Percentiles rank a stretch among this genome's conserved stretches.
Conservation (phyloP, 2,329 filamentous ascomycete genomes). For the Hysterium pulicare region DNA sequence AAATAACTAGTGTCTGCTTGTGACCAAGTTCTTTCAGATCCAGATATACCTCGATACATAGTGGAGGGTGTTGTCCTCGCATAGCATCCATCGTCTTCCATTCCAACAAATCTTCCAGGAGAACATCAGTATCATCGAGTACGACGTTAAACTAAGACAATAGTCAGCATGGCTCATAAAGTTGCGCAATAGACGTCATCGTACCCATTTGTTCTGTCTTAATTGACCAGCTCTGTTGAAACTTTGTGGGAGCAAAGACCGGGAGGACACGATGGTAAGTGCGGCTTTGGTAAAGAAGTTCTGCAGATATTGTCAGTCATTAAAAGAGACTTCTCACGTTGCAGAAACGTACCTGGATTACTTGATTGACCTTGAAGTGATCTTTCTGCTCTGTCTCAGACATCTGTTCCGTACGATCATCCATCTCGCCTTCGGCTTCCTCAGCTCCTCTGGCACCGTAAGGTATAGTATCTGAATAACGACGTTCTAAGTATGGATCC, state of each 20-base stretch:
- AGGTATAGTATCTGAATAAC: conserved; percentile 50
- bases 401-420: conserved; percentile 26
- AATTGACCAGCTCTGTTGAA: conserved; percentile 58
- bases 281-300: conserved; percentile 91
- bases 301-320: conserved; percentile 45
- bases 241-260: conserved; percentile 64
- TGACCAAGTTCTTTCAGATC: conserved; percentile 75
- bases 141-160: conserved; percentile 81
- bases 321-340: not conserved
- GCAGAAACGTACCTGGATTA: conserved; percentile 68
- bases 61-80: conserved; percentile 72
- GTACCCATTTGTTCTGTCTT: conserved; percentile 83
- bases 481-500: conserved; percentile 57
- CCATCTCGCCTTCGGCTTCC: conserved; percentile 48
- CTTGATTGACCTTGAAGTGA: conserved; percentile 75
- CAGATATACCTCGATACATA: conserved; percentile 88
- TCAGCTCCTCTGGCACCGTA: conserved; percentile 50
- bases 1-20: conserved; percentile 80
- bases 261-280: conserved; percentile 75
- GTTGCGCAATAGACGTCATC: conserved; percentile 38
- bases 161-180: conserved; percentile 12
- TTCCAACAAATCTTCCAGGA: conserved; percentile 72
- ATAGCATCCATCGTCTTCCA: conserved; percentile 81
- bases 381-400: conserved; percentile 31
- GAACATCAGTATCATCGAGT: conserved; percentile 86